A percentile compares a stretch with the other conserved stretches of the same genome.
phyloP scores from a whole-genome alignment of 257 asterid genomes.

The Plantago major region DNA sequence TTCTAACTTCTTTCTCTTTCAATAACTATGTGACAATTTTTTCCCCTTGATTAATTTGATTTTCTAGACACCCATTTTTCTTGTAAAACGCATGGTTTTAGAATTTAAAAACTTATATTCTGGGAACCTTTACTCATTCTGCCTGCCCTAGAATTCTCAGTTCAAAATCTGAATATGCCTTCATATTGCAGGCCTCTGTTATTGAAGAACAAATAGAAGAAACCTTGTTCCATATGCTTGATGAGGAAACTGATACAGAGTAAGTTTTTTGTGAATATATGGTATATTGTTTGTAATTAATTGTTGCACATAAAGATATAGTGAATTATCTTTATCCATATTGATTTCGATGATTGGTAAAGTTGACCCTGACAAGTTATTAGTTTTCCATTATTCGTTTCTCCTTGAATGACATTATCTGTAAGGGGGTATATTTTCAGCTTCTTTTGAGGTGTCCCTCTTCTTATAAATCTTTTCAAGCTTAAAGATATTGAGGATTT shows the following conservation, averaged over 20 bases:
- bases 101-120: too few species aligned
- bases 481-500: too few species aligned
- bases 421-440: not conserved
- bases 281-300: conserved; percentile 7
- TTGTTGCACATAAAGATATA: conserved; percentile 15
- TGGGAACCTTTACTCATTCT: too few species aligned
- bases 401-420: conserved; percentile 3
- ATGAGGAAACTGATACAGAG: conserved; percentile 96
- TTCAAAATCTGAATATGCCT: conserved; percentile 18
- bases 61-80: not conserved
- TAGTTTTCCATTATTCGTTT: not conserved
- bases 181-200: conserved; percentile 56
- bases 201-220: conserved; percentile 85
- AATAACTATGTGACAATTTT: conserved; percentile 17
- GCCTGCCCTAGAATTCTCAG: conserved; percentile 7
- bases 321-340: conserved; percentile 3
- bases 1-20: conserved; percentile 12
- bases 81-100: too few species aligned
- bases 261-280: conserved; percentile 36
- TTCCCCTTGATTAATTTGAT: conserved; percentile 10
- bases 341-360: not conserved
- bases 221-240: conserved; percentile 92
- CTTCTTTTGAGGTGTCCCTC: not conserved
- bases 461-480: not conserved
- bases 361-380: not conserved